Conservation (phyloP, 1,284 basidiomycete species). For the Wallemia mellicola region DNA sequence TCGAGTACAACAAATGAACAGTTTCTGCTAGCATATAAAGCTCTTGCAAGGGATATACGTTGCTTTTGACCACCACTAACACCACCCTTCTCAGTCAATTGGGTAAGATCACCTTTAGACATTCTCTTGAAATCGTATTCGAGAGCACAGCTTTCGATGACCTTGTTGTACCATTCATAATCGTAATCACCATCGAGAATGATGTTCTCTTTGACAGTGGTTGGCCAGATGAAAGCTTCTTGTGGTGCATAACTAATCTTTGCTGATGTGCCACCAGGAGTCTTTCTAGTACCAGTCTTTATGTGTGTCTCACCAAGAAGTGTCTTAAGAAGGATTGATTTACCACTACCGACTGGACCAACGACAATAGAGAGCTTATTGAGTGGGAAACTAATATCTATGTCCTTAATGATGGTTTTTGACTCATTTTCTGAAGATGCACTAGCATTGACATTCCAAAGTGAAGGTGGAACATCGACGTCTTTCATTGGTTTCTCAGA, state of each 20-base stretch:
- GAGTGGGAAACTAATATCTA: slow-evolving; percentile 4
- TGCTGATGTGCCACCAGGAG: background rate
- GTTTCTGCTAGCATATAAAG: slow-evolving; percentile 3
- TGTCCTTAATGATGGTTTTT: slow-evolving; percentile 4
- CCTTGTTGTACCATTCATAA: slow-evolving; percentile 8
- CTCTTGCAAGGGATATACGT: slow-evolving; percentile 7
- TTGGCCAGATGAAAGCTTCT: slow-evolving; percentile 11
- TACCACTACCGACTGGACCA: slow-evolving; percentile 9
- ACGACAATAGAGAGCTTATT: slow-evolving; percentile 8
- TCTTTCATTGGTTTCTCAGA: too few species aligned
- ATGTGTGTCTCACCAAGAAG: slow-evolving; percentile 4
- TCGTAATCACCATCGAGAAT: slow-evolving; percentile 6
- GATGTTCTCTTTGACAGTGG: slow-evolving; percentile 10
- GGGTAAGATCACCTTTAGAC: slow-evolving; percentile 5
- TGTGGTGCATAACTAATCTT: slow-evolving; percentile 10
- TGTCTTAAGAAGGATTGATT: slow-evolving; percentile 4
- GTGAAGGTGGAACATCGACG: background rate
- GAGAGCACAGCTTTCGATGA: slow-evolving; percentile 9
- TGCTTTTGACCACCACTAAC: slow-evolving; percentile 11
- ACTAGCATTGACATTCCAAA: background rate
- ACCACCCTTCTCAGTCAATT: slow-evolving; percentile 7
- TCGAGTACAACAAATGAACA: slow-evolving; percentile 4
- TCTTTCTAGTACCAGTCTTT: background rate
- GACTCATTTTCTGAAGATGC: slow-evolving; percentile 2
- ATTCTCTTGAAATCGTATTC: slow-evolving; percentile 4